Evolutionary conservation across 768 basidiomycete genomes (phyloP).

Genomic region (Chalciporus pseudorubinellus): DNA sequence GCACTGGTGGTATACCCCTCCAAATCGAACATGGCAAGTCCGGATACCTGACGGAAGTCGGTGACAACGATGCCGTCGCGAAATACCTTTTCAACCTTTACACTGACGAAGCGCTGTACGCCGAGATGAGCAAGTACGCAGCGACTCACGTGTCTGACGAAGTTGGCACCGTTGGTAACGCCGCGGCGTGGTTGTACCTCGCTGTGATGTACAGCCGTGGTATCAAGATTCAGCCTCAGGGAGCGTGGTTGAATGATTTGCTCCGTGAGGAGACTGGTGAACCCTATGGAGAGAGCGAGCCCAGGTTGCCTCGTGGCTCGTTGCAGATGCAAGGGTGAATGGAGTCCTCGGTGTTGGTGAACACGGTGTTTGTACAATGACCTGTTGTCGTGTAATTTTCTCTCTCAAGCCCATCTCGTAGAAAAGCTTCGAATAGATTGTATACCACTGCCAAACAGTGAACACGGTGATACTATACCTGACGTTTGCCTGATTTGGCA

Average conservation of each 20-base stretch:
- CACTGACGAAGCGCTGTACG: slow-evolving; percentile 69
- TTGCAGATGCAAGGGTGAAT: slow-evolving; percentile 46
- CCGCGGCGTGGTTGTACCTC: slow-evolving; percentile 61
- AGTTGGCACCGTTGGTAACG: slow-evolving; percentile 81
- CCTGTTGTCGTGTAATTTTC: not conserved
- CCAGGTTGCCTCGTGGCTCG: slow-evolving; percentile 63
- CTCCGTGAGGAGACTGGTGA: slow-evolving; percentile 74
- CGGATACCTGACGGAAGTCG: slow-evolving; percentile 78
- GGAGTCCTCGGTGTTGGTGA: not conserved
- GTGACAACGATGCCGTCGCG: slow-evolving; percentile 75
- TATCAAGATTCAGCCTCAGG: slow-evolving; percentile 73
- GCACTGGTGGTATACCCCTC: slow-evolving; percentile 91
- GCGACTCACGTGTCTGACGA: slow-evolving; percentile 79
- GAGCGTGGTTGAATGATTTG: slow-evolving; percentile 84
- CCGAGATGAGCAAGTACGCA: slow-evolving; percentile 62
- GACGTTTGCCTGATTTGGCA: not conserved
- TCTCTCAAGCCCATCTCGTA: slow-evolving; percentile 5
- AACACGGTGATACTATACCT: not conserved
- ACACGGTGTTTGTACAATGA: slow-evolving; percentile 13
- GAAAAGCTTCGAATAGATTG: slow-evolving; percentile 9
- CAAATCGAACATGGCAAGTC: slow-evolving; percentile 87
- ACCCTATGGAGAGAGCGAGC: slow-evolving; percentile 63
- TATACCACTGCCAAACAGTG: not conserved
- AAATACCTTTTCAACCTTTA: slow-evolving; percentile 72
- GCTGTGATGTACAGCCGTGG: slow-evolving; percentile 81